These are phyloP conservation scores for Lasiodiplodia sp. DNA, from an alignment of 2,329 filamentous ascomycete species.

Conservation along the genomic window DNA sequence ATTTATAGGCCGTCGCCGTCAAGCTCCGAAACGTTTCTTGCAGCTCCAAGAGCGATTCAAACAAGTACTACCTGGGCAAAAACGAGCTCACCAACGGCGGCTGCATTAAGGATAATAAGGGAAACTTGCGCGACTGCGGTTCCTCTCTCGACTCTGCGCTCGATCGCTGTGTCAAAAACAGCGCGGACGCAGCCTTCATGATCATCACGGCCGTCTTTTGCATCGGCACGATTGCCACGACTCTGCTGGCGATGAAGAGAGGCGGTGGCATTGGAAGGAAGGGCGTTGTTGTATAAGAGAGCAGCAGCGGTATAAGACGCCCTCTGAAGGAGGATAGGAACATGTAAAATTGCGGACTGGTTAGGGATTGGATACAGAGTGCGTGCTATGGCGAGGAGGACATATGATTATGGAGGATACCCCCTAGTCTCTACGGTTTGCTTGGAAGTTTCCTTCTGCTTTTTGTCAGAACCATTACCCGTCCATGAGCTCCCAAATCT, in stretches of 20 bases:
- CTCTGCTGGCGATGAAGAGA: conserved; percentile 26
- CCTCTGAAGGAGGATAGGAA: not conserved
- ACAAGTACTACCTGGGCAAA: conserved; percentile 3
- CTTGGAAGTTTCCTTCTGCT: not conserved
- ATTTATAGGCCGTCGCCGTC: conserved; percentile 34
- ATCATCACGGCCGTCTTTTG: conserved; percentile 32
- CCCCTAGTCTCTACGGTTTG: not conserved
- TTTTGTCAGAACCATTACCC: no score
- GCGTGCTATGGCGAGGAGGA: not conserved
- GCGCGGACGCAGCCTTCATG: conserved; percentile 37
- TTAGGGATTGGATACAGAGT: not conserved
- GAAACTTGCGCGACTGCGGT: conserved; percentile 10
- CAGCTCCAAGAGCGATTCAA: conserved; percentile 23
- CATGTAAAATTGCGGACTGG: not conserved
- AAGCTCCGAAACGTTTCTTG: conserved; percentile 34
- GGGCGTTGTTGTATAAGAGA: conserved; percentile 24
- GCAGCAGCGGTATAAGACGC: not conserved
- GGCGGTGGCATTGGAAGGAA: conserved; percentile 26
- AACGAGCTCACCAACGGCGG: conserved; percentile 35
- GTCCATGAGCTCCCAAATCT: not conserved
- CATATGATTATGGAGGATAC: not conserved
- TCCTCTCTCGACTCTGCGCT: not conserved
- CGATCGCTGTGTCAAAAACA: conserved; percentile 33
- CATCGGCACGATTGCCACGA: conserved; percentile 9
- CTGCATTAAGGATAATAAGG: conserved; percentile 25